Evolutionary conservation across 75 land plant genomes (phyloP).

Genomic region (Selaginella tamariscina): DNA sequence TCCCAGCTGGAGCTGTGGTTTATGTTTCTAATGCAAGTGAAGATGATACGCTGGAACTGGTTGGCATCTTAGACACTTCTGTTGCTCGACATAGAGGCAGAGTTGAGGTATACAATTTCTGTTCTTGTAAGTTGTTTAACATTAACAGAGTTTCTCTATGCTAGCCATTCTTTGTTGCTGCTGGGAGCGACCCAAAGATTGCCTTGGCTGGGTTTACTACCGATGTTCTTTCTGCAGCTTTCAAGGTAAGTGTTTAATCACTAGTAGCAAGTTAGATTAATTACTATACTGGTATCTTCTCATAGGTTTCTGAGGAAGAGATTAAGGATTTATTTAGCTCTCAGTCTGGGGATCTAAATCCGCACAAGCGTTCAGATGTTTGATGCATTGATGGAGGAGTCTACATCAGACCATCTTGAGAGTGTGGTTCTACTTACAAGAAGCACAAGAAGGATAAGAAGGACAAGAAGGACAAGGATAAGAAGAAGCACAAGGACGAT

Average conservation of each 20-base stretch:
- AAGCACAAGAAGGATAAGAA: background rate
- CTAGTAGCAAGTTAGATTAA: background rate
- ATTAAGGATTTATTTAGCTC: background rate
- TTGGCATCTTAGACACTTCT: slow-evolving; percentile 44
- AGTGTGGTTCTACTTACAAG: background rate
- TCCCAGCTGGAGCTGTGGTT: slow-evolving; percentile 52
- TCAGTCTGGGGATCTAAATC: background rate
- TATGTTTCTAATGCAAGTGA: slow-evolving; percentile 38
- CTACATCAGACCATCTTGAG: background rate
- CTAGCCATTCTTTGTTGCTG: slow-evolving; percentile 10
- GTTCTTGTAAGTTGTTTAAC: no score
- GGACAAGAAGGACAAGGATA: slow-evolving; percentile 8
- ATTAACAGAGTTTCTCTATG: no score
- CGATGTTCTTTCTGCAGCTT: background rate
- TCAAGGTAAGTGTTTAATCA: background rate
- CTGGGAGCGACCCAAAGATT: background rate
- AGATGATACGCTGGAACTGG: slow-evolving; percentile 36
- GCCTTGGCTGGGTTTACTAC: background rate
- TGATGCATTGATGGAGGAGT: background rate
- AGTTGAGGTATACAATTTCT: background rate
- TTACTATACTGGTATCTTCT: background rate
- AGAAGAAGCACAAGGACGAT: background rate
- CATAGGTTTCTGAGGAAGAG: slow-evolving; percentile 2
- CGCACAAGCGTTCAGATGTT: background rate
- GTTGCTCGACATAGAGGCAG: background rate